Percentiles rank a stretch among this genome's conserved stretches.
Evolutionary conservation across 768 basidiomycete genomes (phyloP).

Genomic region (Calocera viscosa): DNA sequence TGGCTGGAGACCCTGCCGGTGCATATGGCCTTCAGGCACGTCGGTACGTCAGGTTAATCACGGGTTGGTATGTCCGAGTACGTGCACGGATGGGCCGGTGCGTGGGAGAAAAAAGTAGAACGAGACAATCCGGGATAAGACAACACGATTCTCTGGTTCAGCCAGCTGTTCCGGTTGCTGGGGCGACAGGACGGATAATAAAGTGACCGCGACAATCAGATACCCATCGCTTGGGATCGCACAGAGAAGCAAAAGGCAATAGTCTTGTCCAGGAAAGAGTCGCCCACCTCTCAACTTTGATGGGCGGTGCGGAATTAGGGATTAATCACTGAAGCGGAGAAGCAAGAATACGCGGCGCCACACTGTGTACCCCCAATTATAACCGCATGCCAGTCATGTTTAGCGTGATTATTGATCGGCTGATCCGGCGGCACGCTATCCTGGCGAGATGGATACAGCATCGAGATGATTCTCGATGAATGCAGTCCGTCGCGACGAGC

Average conservation of each 20-base stretch:
- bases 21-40: neutral
- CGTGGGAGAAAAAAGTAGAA: slow-evolving; percentile 1
- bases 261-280: neutral
- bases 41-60: neutral
- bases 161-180: neutral
- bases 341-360: neutral
- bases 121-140: neutral
- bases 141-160: neutral
- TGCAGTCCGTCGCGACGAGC: neutral
- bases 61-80: neutral
- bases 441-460: neutral
- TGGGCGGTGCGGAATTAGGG: neutral
- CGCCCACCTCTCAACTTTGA: neutral
- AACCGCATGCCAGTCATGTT: neutral
- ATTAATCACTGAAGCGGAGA: neutral
- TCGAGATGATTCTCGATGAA: neutral
- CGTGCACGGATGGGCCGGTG: neutral
- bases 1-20: neutral
- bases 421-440: neutral
- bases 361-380: neutral
- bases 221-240: neutral
- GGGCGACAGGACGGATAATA: neutral
- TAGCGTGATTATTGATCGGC: neutral
- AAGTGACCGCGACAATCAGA: neutral
- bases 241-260: neutral